phyloP scores from a whole-genome alignment of 164 flowering plant genomes.

The Paratinospora sagittata region DNA sequence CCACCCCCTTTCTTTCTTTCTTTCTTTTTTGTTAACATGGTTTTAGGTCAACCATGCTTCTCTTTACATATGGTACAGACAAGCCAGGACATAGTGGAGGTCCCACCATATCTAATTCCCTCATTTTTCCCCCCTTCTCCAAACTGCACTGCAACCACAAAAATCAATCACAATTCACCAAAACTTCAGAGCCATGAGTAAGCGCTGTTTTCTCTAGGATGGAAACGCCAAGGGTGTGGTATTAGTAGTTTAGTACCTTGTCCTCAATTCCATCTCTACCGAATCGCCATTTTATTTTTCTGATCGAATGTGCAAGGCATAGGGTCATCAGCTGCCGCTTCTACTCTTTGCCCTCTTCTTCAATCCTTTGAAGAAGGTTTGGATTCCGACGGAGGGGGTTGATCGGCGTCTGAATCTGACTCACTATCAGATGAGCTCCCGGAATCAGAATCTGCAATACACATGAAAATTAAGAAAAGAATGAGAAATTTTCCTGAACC shows the following conservation, averaged over 20 bases:
- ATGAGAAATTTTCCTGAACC: neutral
- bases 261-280: neutral
- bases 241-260: neutral
- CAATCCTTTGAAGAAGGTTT: slow-evolving; percentile 16
- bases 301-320: neutral
- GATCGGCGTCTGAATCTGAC: slow-evolving; percentile 61
- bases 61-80: slow-evolving; percentile 28
- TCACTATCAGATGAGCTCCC: slow-evolving; percentile 86
- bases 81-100: too few species aligned
- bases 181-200: neutral
- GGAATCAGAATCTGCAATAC: slow-evolving; percentile 74
- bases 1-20: neutral
- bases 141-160: slow-evolving; percentile 19
- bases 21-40: neutral
- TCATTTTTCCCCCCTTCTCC: neutral
- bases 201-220: neutral
- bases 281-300: neutral
- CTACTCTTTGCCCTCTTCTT: neutral
- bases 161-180: neutral
- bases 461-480: neutral
- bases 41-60: slow-evolving; percentile 6
- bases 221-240: too few species aligned
- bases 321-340: neutral
- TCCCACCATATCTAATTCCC: too few species aligned
- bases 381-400: slow-evolving; percentile 26